phyloP scores from a whole-genome alignment of 1,284 basidiomycete species.

The Trichosporon sp. region DNA sequence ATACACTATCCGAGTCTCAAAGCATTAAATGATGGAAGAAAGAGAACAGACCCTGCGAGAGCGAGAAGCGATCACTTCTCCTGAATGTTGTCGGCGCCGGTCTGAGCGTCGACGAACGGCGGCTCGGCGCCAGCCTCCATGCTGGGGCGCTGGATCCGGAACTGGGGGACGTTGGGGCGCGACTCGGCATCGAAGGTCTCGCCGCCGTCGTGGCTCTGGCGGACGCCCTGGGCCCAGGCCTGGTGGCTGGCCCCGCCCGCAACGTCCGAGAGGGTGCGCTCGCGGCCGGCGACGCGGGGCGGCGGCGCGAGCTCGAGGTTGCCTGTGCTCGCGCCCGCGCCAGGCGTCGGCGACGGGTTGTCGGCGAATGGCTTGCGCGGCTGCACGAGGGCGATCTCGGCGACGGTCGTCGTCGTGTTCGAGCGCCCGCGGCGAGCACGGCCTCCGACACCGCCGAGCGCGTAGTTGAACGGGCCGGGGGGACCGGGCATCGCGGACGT shows the following conservation, averaged over 20 bases:
- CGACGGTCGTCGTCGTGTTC: conserved; percentile 8
- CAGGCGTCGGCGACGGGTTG: neutral
- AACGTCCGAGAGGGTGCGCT: neutral
- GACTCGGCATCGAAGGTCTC: neutral
- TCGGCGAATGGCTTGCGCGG: neutral
- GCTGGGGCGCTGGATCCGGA: conserved; percentile 19
- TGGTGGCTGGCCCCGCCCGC: conserved; percentile 3
- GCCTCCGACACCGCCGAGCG: conserved; percentile 47
- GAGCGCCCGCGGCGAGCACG: conserved; percentile 34
- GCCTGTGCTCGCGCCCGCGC: neutral
- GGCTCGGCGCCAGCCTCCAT: conserved; percentile 6
- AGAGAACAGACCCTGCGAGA: neutral
- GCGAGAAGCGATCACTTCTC: neutral
- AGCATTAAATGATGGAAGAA: neutral
- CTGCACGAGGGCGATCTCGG: neutral
- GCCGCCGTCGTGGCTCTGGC: neutral
- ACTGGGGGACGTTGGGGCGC: conserved; percentile 2
- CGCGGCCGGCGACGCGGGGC: neutral
- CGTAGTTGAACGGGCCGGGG: conserved; percentile 32
- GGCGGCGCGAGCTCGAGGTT: neutral
- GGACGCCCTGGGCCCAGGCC: neutral
- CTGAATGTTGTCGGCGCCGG: neutral
- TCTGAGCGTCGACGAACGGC: neutral
- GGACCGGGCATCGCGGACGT: conserved; percentile 14
- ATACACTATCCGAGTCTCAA: neutral